These are phyloP conservation scores for Ascochyta pisi DNA, from an alignment of 2,329 filamentous ascomycete genomes.

Conservation along the genomic window DNA sequence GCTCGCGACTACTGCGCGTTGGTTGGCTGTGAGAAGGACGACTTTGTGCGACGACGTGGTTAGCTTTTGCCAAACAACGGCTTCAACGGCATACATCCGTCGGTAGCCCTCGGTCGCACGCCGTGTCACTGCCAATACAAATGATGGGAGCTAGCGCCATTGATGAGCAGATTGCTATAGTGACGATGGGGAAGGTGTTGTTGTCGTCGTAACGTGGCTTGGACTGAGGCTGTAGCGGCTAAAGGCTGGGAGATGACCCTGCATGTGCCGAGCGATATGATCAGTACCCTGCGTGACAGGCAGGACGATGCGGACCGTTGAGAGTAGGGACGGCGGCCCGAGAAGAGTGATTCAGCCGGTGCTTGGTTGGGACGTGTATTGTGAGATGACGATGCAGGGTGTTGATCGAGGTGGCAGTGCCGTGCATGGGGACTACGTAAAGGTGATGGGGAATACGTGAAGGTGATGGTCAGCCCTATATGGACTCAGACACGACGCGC, in stretches of 20 bases:
- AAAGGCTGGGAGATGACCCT: slow-evolving; percentile 38
- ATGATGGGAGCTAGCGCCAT: slow-evolving; percentile 26
- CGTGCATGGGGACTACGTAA: too few species aligned
- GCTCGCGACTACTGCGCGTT: background rate
- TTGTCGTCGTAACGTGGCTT: slow-evolving; percentile 25
- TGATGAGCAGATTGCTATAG: slow-evolving; percentile 1
- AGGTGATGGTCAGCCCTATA: slow-evolving; percentile 26
- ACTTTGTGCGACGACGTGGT: slow-evolving; percentile 25
- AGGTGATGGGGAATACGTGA: too few species aligned
- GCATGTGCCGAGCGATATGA: slow-evolving; percentile 33
- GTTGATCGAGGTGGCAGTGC: too few species aligned
- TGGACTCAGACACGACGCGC: slow-evolving; percentile 13
- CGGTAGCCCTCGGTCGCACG: slow-evolving; percentile 26
- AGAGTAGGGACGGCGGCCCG: slow-evolving; percentile 15
- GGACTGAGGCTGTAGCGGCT: slow-evolving; percentile 29
- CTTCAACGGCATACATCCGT: slow-evolving; percentile 34
- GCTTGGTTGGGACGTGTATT: background rate
- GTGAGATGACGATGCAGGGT: background rate
- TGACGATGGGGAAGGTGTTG: background rate
- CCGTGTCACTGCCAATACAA: slow-evolving; percentile 18
- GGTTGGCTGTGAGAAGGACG: background rate
- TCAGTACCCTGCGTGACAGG: slow-evolving; percentile 25
- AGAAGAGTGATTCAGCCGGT: slow-evolving; percentile 18
- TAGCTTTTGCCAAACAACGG: slow-evolving; percentile 28
- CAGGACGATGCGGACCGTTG: slow-evolving; percentile 6